Percentiles rank a stretch among this genome's conserved stretches.
Conservation (phyloP, 2,329 filamentous ascomycete species). For the Colletotrichum somersetense region DNA sequence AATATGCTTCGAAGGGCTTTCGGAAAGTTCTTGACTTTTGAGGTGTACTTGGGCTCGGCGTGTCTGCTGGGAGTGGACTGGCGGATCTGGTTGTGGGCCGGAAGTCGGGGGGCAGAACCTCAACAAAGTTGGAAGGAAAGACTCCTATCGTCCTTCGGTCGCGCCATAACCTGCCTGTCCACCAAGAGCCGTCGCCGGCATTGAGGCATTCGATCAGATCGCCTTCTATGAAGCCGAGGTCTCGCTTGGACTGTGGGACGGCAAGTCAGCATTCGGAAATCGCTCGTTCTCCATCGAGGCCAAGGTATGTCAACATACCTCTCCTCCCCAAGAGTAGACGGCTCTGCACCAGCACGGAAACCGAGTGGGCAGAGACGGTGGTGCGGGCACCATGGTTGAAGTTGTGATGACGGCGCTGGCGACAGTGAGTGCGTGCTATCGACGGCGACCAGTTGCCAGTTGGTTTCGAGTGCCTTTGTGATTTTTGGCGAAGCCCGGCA, state of each 20-base stretch:
- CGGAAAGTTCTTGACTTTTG: slow-evolving; percentile 74
- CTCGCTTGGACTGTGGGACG: slow-evolving; percentile 78
- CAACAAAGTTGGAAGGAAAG: slow-evolving; percentile 98
- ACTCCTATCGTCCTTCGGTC: slow-evolving; percentile 92
- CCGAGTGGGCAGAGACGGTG: slow-evolving; percentile 75
- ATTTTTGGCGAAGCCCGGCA: slow-evolving; percentile 26
- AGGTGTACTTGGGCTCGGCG: slow-evolving; percentile 67
- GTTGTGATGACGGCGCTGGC: not conserved
- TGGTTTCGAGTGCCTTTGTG: slow-evolving; percentile 4
- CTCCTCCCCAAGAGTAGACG: slow-evolving; percentile 93
- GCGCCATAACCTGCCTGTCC: slow-evolving; percentile 91
- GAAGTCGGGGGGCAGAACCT: slow-evolving; percentile 87
- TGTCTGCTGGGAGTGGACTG: slow-evolving; percentile 70
- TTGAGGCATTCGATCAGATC: slow-evolving; percentile 98
- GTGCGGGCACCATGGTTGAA: slow-evolving; percentile 65
- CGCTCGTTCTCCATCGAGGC: not conserved
- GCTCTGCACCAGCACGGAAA: slow-evolving; percentile 95
- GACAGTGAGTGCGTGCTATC: not conserved
- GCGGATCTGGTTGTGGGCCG: slow-evolving; percentile 76
- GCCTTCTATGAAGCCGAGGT: slow-evolving; percentile 96
- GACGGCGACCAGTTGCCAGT: slow-evolving; percentile 8
- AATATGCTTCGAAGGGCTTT: slow-evolving; percentile 76
- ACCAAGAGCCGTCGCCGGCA: slow-evolving; percentile 97
- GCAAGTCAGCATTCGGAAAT: slow-evolving; percentile 44
- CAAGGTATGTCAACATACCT: slow-evolving; percentile 62